These are phyloP conservation scores for Cyberlindnera euphorbiae DNA, from an alignment of 805 yeast species.

Conservation along the genomic window DNA sequence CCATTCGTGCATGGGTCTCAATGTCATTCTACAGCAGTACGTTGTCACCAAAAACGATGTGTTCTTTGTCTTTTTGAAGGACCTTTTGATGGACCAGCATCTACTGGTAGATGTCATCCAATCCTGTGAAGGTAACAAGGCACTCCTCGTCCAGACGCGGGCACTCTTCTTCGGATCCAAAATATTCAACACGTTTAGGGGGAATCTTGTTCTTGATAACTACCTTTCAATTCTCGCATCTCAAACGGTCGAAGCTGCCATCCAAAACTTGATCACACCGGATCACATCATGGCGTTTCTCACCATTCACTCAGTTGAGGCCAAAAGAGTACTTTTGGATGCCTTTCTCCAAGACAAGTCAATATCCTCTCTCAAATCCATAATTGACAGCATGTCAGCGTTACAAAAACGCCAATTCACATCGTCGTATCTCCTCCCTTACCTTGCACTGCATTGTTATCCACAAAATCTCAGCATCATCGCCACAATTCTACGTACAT, in stretches of 20 bases:
- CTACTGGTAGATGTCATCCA: slow-evolving; percentile 12
- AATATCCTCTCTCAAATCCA: slow-evolving; percentile 1
- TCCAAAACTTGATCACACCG: neutral
- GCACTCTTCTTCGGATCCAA: slow-evolving; percentile 25
- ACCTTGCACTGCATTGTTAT: slow-evolving; percentile 9
- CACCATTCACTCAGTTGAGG: slow-evolving; percentile 24
- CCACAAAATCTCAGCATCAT: slow-evolving; percentile 8
- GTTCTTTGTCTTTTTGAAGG: slow-evolving; percentile 17
- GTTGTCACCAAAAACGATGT: slow-evolving; percentile 21
- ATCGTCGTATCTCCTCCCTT: slow-evolving; percentile 17
- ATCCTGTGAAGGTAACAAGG: slow-evolving; percentile 6
- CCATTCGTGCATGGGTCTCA: slow-evolving; percentile 14
- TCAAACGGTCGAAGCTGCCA: slow-evolving; percentile 17
- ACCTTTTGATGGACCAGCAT: slow-evolving; percentile 17
- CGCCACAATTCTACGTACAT: slow-evolving; percentile 9
- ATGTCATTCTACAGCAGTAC: slow-evolving; percentile 19
- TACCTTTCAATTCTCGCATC: slow-evolving; percentile 13
- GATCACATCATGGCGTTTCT: slow-evolving; percentile 18
- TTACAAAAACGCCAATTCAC: slow-evolving; percentile 18
- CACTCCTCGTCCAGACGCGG: slow-evolving; percentile 14
- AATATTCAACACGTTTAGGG: slow-evolving; percentile 22
- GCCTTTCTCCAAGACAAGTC: slow-evolving; percentile 10
- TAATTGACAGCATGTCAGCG: slow-evolving; percentile 6
- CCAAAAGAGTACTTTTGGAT: slow-evolving; percentile 14
- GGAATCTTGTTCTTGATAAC: slow-evolving; percentile 12